These are phyloP conservation scores for Straminergon stramineum DNA, from an alignment of 225 moss, liverwort and hornwort genomes.

Conservation along the genomic window DNA sequence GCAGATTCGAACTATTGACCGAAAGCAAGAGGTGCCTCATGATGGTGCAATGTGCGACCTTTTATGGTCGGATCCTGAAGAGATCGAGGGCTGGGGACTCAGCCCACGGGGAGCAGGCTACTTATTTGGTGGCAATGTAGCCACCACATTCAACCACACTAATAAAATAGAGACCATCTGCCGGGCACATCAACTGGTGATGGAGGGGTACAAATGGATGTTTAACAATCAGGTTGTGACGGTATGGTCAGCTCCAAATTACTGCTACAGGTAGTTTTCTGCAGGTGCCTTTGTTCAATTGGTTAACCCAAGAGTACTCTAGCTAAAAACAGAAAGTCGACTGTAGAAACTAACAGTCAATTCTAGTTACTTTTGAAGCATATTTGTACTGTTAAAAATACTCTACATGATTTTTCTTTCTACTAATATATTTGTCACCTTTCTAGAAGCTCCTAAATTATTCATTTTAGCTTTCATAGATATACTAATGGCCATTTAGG, in stretches of 20 bases:
- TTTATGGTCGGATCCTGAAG: constrained; percentile 98
- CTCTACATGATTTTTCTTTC: too few relatives aligned
- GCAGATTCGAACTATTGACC: constrained; percentile 95
- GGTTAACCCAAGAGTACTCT: neutral
- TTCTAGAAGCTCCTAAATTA: neutral
- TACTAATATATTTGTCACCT: neutral
- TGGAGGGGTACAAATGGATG: constrained; percentile 99
- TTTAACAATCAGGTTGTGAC: constrained; percentile 96
- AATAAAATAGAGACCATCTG: constrained; percentile 98
- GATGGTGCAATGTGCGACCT: constrained; percentile 99
- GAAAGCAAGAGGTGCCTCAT: constrained; percentile 99
- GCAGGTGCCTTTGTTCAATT: neutral
- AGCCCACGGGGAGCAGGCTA: constrained; percentile 98
- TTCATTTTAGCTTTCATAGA: neutral
- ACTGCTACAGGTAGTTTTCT: constrained; percentile 80
- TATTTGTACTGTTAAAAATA: neutral
- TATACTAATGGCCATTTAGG: neutral
- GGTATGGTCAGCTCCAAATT: constrained; percentile 99
- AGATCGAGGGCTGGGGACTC: constrained; percentile 95
- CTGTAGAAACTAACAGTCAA: neutral
- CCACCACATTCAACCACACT: constrained; percentile 92
- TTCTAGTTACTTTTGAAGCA: neutral
- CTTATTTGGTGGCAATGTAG: constrained; percentile 98
- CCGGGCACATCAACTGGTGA: constrained; percentile 96
- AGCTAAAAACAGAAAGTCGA: neutral